Evolutionary conservation across 1,139 yeast genomes (phyloP).

Genomic region (Geotrichum aggregatum): DNA sequence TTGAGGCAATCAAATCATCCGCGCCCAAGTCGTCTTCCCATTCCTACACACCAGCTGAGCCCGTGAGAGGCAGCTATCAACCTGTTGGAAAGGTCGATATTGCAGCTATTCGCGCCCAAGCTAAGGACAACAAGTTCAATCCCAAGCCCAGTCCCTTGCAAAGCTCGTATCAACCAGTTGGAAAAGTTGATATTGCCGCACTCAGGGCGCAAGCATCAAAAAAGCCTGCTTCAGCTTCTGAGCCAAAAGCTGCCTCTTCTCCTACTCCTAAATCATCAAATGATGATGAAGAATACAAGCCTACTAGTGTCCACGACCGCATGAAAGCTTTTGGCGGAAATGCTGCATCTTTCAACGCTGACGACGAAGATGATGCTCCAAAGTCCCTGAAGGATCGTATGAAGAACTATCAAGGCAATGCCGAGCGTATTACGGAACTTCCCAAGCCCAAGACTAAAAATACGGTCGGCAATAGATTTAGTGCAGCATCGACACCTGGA

Average conservation of each 20-base stretch:
- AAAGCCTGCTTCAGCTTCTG: slow-evolving; percentile 19
- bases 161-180: slow-evolving; percentile 51
- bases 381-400: slow-evolving; percentile 30
- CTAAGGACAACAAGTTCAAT: slow-evolving; percentile 34
- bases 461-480: slow-evolving; percentile 52
- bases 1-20: slow-evolving; percentile 42
- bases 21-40: slow-evolving; percentile 29
- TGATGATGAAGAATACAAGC: slow-evolving; percentile 34
- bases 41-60: slow-evolving; percentile 31
- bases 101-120: slow-evolving; percentile 45
- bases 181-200: slow-evolving; percentile 53
- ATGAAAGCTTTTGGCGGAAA: slow-evolving; percentile 30
- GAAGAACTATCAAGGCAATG: slow-evolving; percentile 27
- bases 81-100: slow-evolving; percentile 57
- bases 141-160: slow-evolving; percentile 33
- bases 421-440: slow-evolving; percentile 51
- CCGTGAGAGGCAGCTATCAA: slow-evolving; percentile 48
- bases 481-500: slow-evolving; percentile 31
- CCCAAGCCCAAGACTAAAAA: slow-evolving; percentile 60
- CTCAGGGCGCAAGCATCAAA: slow-evolving; percentile 42
- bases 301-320: slow-evolving; percentile 47
- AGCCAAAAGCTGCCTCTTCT: slow-evolving; percentile 1
- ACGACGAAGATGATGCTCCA: slow-evolving; percentile 19
- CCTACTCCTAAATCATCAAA: slow-evolving; percentile 17
- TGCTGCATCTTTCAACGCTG: slow-evolving; percentile 24